These are phyloP conservation scores for Mycena amicta DNA, from an alignment of 768 basidiomycete genomes.

Conservation along the genomic window DNA sequence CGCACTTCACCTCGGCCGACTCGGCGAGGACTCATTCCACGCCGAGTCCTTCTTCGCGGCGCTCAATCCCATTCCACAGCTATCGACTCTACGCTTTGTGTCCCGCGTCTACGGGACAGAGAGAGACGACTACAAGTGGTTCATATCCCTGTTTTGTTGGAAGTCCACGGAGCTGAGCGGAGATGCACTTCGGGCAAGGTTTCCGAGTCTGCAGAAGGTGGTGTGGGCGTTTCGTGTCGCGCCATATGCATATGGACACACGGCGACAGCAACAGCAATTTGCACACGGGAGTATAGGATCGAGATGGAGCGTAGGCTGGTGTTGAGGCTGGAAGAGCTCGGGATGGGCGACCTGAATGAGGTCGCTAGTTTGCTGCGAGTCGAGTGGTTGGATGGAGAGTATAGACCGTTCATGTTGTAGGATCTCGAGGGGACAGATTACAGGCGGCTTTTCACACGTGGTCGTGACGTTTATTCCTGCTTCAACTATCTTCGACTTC, in stretches of 20 bases:
- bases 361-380: slow-evolving; percentile 36
- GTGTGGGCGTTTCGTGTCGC: background rate
- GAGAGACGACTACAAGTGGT: background rate
- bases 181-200: background rate
- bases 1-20: background rate
- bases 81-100: background rate
- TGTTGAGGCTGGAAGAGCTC: background rate
- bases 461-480: too few species aligned
- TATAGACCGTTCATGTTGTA: background rate
- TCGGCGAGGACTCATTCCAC: background rate
- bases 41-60: background rate
- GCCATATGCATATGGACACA: background rate
- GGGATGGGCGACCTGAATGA: background rate
- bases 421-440: too few species aligned
- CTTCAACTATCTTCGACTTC: too few species aligned
- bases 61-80: background rate
- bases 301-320: background rate
- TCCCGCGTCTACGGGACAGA: background rate
- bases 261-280: background rate
- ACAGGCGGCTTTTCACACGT: too few species aligned
- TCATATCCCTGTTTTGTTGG: background rate
- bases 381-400: background rate
- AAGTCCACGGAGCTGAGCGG: background rate
- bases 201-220: background rate
- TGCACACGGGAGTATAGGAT: background rate